A percentile compares a stretch with the other conserved stretches of the same genome.
Evolutionary conservation across 345 rosid genomes (phyloP).

Genomic region (Lepidium aucheri): DNA sequence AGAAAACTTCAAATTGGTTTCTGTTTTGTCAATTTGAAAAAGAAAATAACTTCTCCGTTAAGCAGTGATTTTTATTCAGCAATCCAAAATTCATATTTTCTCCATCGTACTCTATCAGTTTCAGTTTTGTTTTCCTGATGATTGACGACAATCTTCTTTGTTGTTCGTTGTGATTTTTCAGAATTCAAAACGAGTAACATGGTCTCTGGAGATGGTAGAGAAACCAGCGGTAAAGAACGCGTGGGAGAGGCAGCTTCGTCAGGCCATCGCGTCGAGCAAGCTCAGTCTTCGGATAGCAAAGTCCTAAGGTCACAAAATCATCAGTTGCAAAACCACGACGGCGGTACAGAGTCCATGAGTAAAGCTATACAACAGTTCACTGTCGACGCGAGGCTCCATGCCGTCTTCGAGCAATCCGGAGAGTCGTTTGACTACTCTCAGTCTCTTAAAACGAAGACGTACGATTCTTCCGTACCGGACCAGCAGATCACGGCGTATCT

Average conservation of each 20-base stretch:
- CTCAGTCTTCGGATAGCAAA: conserved; percentile 44
- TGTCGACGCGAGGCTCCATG: conserved; percentile 86
- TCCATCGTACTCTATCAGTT: neutral
- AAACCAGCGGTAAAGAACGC: neutral
- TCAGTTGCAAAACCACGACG: conserved; percentile 4
- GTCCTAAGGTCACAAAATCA: conserved; percentile 22
- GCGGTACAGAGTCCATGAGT: conserved; percentile 44
- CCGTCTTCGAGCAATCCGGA: conserved; percentile 85
- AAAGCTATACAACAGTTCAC: conserved; percentile 96
- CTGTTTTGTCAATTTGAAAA: neutral
- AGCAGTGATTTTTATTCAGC: neutral
- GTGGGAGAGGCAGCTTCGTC: conserved; percentile 1
- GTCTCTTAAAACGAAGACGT: conserved; percentile 50
- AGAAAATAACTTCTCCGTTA: neutral
- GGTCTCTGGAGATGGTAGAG: conserved; percentile 1
- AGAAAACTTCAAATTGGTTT: neutral
- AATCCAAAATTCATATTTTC: neutral
- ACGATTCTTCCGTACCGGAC: conserved; percentile 47
- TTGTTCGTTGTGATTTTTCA: neutral
- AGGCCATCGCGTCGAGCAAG: conserved; percentile 13
- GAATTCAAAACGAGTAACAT: neutral
- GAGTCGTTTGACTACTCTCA: conserved; percentile 83
- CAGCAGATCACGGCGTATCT: conserved; percentile 76
- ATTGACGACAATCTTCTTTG: neutral
- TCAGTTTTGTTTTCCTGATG: neutral